phyloP scores from a whole-genome alignment of 2,329 filamentous ascomycete genomes.

The Lecanoromycetidae sp. region DNA sequence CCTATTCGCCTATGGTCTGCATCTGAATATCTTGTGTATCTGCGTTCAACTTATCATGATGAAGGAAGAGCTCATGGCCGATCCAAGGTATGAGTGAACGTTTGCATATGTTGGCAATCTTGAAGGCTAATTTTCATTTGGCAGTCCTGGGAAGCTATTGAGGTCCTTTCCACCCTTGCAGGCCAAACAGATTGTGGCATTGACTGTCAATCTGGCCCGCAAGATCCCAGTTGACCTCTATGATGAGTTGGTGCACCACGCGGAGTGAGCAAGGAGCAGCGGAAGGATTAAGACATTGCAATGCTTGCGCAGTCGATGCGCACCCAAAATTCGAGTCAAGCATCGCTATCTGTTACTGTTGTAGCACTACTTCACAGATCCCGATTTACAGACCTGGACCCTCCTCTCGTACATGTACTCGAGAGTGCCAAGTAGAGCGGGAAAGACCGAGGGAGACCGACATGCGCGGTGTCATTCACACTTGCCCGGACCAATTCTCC shows the following conservation, averaged over 20 bases:
- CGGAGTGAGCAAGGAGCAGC: constrained; percentile 42
- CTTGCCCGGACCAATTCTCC: neutral
- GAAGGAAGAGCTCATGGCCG: constrained; percentile 69
- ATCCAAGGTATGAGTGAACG: constrained; percentile 53
- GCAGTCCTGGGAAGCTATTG: constrained; percentile 82
- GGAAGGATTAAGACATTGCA: neutral
- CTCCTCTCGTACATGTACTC: neutral
- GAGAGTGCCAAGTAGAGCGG: neutral
- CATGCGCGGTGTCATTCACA: too few species aligned
- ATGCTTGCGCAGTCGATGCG: too few species aligned
- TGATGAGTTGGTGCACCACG: constrained; percentile 77
- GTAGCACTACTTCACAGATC: too few species aligned
- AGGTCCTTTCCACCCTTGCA: constrained; percentile 75
- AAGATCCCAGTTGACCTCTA: constrained; percentile 89
- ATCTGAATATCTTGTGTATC: constrained; percentile 91
- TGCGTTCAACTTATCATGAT: constrained; percentile 89
- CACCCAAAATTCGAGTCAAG: neutral
- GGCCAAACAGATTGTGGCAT: constrained; percentile 68
- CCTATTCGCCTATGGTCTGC: constrained; percentile 85
- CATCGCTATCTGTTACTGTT: too few species aligned
- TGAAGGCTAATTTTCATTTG: constrained; percentile 14
- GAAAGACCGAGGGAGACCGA: neutral
- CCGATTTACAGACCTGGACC: too few species aligned
- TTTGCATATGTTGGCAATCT: neutral
- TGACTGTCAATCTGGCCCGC: constrained; percentile 74